Conservation (phyloP, 768 basidiomycete genomes). For the Lentinula detonsa region DNA sequence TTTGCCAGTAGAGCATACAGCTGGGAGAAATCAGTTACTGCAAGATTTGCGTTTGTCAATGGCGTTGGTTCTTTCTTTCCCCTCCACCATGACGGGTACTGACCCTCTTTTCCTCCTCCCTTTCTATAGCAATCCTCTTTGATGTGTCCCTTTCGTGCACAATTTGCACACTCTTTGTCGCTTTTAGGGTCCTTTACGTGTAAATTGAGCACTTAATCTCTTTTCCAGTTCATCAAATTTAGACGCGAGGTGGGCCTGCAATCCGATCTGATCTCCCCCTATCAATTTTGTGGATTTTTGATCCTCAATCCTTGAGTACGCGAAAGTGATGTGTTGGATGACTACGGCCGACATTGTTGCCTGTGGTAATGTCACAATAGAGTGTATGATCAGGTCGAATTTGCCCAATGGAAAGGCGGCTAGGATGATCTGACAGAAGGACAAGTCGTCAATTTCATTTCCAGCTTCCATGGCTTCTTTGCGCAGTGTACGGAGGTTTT, state of each 20-base stretch:
- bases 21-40: not conserved
- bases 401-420: too few species aligned
- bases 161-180: not conserved
- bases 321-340: not conserved
- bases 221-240: not conserved
- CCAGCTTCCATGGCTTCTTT: too few species aligned
- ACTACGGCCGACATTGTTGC: too few species aligned
- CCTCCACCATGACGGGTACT: not conserved
- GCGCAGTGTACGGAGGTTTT: too few species aligned
- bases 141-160: not conserved
- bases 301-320: not conserved
- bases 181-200: not conserved
- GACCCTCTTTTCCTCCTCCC: not conserved
- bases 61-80: not conserved
- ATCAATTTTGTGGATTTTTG: not conserved
- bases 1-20: not conserved
- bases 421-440: too few species aligned
- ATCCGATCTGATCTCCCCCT: not conserved
- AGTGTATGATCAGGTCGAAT: too few species aligned
- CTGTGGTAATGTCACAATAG: too few species aligned
- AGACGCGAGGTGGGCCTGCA: not conserved
- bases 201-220: not conserved
- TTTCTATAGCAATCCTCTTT: not conserved
- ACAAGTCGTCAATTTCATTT: too few species aligned
- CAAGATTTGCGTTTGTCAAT: not conserved